Evolutionary conservation across 768 basidiomycete genomes (phyloP), one percentile per base, ranked within the genome.

Genomic region (Agrocybe praecox): DNA sequence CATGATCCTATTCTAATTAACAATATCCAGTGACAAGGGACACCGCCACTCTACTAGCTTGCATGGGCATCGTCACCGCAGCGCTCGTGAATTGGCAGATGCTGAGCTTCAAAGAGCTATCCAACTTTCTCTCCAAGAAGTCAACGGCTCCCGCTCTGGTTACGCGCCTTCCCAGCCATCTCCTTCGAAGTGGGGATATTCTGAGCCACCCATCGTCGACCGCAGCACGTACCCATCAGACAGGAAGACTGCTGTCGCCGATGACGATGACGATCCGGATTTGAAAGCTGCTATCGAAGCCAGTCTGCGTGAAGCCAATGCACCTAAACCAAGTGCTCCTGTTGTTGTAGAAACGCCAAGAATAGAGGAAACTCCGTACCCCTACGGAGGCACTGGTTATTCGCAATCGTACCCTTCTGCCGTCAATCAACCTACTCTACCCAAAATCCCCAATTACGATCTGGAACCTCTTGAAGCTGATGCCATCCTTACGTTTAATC

Each of bases 211-310:
- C 10, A 76, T 90, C 43, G 82, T 88, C 55, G 85, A 85, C 65
- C 75, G 78, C 46, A 73, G 69, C 53, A 80, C 79, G 50, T 82
- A 80, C 15, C 72, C 79, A 15, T 40, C 36, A 48, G 59, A 64
- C 15, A 67, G 72, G 42, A 66, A 73, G 26, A 26, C 57, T 14
- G 62, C 66, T 15, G 52, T 55, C 18, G 53, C 66, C 15, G 74
- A 70, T 2, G 85, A 93, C 11, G 96, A 96, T 29, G 91, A 96
- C 2, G 96, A 99, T 70, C 90, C 91, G 11, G 95, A 98, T 56
- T 77, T 99, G 18, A 84, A 80, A 56, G 92, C 96, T 18, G 97
- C 97, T 0, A 99, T 99, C 49, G 94, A 98, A 67, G 97, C 97
- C 0, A 94, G 91, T 67, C 71, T 99, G 59, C 80, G 87, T n/a